phyloP scores from a whole-genome alignment of 129 eudicot species.

The Mikania micrantha region DNA sequence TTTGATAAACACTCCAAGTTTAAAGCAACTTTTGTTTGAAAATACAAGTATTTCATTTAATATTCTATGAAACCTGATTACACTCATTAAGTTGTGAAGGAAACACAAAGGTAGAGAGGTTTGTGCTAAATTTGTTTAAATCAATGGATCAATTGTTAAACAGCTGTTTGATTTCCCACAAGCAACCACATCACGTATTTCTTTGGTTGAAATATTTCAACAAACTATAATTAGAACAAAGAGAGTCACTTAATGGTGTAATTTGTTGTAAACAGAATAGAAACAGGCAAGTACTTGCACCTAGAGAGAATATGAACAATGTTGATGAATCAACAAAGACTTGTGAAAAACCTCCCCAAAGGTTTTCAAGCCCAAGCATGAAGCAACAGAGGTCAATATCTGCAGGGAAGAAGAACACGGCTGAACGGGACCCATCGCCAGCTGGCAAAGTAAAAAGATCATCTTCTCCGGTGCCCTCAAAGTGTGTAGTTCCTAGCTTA shows the following conservation, averaged over 20 bases:
- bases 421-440: slow-evolving; percentile 86
- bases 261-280: slow-evolving; percentile 24
- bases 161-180: not conserved
- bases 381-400: slow-evolving; percentile 32
- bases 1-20: not conserved
- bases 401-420: slow-evolving; percentile 47
- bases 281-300: slow-evolving; percentile 38
- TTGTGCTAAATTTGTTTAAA: not conserved
- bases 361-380: slow-evolving; percentile 68
- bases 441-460: slow-evolving; percentile 63
- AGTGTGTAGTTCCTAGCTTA: slow-evolving; percentile 90
- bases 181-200: not conserved
- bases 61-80: not conserved
- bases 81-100: not conserved
- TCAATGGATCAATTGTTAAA: not conserved
- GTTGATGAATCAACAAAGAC: slow-evolving; percentile 19
- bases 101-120: not conserved
- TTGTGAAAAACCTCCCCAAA: slow-evolving; percentile 40
- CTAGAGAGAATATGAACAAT: slow-evolving; percentile 42
- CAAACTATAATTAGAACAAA: no score
- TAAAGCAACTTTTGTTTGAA: not conserved
- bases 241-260: not conserved
- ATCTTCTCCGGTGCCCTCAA: slow-evolving; percentile 89
- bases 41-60: not conserved
- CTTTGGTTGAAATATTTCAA: no score